Percentiles rank a stretch among this genome's conserved stretches.
These are phyloP conservation scores for Pleurotus pulmonarius DNA, from an alignment of 768 basidiomycete genomes.

Conservation along the genomic window DNA sequence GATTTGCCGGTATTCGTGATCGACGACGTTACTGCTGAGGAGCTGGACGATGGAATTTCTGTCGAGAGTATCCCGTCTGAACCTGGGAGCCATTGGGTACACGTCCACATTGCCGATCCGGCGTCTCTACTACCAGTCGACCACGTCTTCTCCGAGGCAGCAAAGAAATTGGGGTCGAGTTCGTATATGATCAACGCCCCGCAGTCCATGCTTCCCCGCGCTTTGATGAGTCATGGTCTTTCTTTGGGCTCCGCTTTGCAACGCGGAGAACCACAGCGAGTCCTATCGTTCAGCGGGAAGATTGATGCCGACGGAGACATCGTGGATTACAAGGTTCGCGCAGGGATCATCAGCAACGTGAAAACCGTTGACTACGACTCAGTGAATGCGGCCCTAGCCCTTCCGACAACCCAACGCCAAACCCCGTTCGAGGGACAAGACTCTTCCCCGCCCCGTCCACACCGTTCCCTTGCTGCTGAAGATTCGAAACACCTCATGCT, in stretches of 20 bases:
- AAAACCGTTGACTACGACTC: conserved; percentile 59
- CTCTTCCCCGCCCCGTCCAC: not conserved
- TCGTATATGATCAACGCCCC: conserved; percentile 65
- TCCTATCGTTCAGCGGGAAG: conserved; percentile 79
- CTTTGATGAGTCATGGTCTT: conserved; percentile 44
- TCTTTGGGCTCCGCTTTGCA: conserved; percentile 31
- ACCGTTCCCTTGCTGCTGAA: not conserved
- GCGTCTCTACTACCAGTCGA: conserved; percentile 71
- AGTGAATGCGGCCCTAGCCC: conserved; percentile 52
- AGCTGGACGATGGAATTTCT: conserved; percentile 93
- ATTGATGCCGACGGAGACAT: conserved; percentile 61
- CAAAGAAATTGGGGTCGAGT: conserved; percentile 47
- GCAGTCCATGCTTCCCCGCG: conserved; percentile 69
- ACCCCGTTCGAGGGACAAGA: conserved; percentile 44
- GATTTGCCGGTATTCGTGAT: conserved; percentile 79
- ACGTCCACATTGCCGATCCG: conserved; percentile 92
- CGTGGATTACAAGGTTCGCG: conserved; percentile 62
- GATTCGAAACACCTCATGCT: conserved; percentile 26
- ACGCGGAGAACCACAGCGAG: conserved; percentile 43
- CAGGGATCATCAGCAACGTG: conserved; percentile 73
- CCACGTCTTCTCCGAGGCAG: conserved; percentile 57
- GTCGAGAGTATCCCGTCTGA: conserved; percentile 64
- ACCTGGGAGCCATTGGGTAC: conserved; percentile 70
- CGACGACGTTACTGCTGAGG: conserved; percentile 74
- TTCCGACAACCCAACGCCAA: not conserved